phyloP scores from a whole-genome alignment of 768 basidiomycete species.

The Calvatia gigantea region DNA sequence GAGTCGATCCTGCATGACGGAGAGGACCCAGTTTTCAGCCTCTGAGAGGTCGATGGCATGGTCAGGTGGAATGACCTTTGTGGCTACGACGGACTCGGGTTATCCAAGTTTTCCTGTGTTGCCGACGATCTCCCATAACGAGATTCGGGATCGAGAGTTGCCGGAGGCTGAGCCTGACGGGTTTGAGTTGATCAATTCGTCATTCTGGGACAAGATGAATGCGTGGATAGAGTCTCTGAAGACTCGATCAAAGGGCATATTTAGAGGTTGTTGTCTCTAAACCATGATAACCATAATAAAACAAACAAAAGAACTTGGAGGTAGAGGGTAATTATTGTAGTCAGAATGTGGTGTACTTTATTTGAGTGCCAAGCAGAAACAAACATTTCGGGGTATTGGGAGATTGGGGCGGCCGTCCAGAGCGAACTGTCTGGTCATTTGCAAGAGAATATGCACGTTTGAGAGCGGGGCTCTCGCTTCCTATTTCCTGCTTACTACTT shows the following conservation, averaged over 20 bases:
- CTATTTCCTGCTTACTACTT: conserved; percentile 11
- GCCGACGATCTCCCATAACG: conserved; percentile 10
- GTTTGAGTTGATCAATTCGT: neutral
- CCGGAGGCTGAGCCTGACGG: neutral
- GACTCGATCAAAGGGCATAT: neutral
- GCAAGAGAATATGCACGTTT: conserved; percentile 28
- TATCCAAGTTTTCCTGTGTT: conserved; percentile 22
- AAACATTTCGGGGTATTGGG: conserved; percentile 4
- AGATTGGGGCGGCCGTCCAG: conserved; percentile 1
- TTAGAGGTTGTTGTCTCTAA: conserved; percentile 4
- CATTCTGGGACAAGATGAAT: conserved; percentile 11
- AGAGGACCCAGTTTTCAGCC: conserved; percentile 29
- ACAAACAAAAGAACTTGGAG: neutral
- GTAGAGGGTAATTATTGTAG: neutral
- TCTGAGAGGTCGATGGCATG: conserved; percentile 25
- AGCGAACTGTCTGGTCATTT: conserved; percentile 16
- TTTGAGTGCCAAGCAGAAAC: conserved; percentile 9
- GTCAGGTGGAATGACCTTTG: conserved; percentile 22
- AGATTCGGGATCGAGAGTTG: neutral
- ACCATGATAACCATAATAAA: neutral
- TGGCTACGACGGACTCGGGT: conserved; percentile 13
- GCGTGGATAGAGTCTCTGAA: neutral
- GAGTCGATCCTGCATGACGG: conserved; percentile 31
- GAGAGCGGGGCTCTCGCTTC: conserved; percentile 32
- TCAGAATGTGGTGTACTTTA: neutral